Evolutionary conservation across 2,329 filamentous ascomycete species (phyloP).

Genomic region (Colletotrichum zoysiae): DNA sequence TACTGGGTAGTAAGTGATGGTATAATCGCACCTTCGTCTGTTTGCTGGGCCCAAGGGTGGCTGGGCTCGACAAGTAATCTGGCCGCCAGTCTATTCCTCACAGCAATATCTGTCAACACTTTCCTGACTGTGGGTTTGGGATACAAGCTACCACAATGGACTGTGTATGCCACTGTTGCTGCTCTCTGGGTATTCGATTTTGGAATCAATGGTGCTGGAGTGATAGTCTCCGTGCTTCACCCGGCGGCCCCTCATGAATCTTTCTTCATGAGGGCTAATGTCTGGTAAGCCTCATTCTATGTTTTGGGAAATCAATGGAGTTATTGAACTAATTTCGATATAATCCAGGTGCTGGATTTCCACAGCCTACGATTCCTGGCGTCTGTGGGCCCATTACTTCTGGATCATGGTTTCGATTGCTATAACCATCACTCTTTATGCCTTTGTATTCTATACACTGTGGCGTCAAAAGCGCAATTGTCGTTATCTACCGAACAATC

Average conservation of each 20-base stretch:
- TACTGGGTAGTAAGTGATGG: constrained; percentile 62
- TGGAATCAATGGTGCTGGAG: constrained; percentile 25
- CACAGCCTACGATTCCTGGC: constrained; percentile 61
- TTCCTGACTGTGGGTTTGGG: constrained; percentile 66
- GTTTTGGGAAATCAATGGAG: neutral
- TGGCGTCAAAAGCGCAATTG: constrained; percentile 43
- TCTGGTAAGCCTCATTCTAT: constrained; percentile 8
- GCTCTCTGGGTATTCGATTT: constrained; percentile 61
- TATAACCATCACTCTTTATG: constrained; percentile 55
- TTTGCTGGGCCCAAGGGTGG: constrained; percentile 68
- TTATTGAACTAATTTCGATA: neutral
- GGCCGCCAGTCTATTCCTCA: constrained; percentile 68
- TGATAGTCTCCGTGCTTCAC: neutral
- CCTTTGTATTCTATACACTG: constrained; percentile 55
- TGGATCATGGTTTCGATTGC: constrained; percentile 66
- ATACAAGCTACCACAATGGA: constrained; percentile 58
- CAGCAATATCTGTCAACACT: constrained; percentile 69
- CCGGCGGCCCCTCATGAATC: constrained; percentile 24
- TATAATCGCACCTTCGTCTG: constrained; percentile 60
- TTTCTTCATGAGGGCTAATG: constrained; percentile 39
- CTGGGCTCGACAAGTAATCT: constrained; percentile 69
- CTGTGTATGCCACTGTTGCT: constrained; percentile 59
- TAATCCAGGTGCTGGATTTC: constrained; percentile 70
- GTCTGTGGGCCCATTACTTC: constrained; percentile 72
- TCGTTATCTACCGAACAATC: constrained; percentile 23